Conservation (phyloP, 2,329 filamentous ascomycete species). For the Xenoacremonium recifei region DNA sequence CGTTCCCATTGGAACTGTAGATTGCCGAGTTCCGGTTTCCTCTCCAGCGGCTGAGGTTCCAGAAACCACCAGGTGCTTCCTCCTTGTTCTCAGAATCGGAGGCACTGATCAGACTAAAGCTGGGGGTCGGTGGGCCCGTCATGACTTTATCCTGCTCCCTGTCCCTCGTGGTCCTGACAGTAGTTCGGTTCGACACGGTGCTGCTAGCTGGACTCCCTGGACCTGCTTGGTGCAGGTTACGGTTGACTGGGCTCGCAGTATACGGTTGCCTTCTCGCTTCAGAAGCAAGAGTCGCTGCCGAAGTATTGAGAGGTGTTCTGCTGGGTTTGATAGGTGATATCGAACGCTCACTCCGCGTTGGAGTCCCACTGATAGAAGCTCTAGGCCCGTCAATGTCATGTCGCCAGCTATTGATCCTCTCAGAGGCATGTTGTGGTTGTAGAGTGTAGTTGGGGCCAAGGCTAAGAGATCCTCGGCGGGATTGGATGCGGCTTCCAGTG, state of each 20-base stretch:
- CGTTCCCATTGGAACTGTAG: constrained; percentile 18
- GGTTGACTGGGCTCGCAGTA: constrained; percentile 23
- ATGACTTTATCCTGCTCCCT: constrained; percentile 24
- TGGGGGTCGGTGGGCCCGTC: constrained; percentile 50
- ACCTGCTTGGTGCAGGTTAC: constrained; percentile 14
- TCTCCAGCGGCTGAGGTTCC: constrained; percentile 57
- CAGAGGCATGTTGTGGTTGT: constrained; percentile 45
- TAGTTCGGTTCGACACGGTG: constrained; percentile 23
- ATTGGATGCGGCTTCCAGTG: constrained; percentile 45
- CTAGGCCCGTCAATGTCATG: constrained; percentile 57
- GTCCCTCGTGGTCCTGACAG: constrained; percentile 24
- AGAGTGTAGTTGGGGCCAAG: constrained; percentile 26
- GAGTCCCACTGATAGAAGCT: constrained; percentile 37
- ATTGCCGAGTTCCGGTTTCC: constrained; percentile 36
- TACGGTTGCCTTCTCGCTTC: constrained; percentile 48
- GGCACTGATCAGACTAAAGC: constrained; percentile 48
- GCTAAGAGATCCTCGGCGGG: constrained; percentile 54
- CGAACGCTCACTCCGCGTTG: constrained; percentile 52
- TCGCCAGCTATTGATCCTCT: constrained; percentile 86
- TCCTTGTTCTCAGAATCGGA: constrained; percentile 35
- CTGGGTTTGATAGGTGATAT: constrained; percentile 50
- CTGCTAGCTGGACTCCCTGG: constrained; percentile 41
- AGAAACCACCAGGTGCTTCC: constrained; percentile 48
- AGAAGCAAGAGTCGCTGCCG: constrained; percentile 40
- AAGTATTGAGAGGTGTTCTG: constrained; percentile 35